Conservation (phyloP, 345 rosid species). For the Gossypioides kirkii region DNA sequence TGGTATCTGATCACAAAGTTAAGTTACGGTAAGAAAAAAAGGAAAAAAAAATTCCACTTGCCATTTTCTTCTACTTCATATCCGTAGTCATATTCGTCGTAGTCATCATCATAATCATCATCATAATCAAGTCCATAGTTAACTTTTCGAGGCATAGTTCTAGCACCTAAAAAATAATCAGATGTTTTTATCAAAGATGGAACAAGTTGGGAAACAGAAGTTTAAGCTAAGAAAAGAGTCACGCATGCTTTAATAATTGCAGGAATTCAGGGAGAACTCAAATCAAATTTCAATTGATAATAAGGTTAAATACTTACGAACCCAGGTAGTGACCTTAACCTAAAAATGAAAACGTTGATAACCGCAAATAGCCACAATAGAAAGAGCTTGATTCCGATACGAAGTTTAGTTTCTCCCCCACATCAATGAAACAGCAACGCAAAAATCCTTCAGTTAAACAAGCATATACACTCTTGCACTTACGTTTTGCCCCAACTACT, state of each 20-base stretch:
- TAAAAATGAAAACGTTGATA: not conserved
- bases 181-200: not conserved
- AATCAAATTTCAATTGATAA: not conserved
- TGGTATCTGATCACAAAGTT: not conserved
- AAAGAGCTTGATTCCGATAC: not conserved
- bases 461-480: not conserved
- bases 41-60: not conserved
- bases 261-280: constrained; percentile 4
- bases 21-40: not conserved
- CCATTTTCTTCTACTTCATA: constrained; percentile 16
- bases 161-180: not conserved
- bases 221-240: not conserved
- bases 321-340: not conserved
- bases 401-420: not conserved
- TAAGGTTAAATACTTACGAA: not conserved
- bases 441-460: not conserved
- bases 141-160: constrained; percentile 23
- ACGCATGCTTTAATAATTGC: not conserved
- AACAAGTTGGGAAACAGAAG: not conserved
- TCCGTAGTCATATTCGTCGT: constrained; percentile 11
- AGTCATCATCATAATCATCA: not conserved
- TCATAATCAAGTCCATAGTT: constrained; percentile 11
- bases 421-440: not conserved
- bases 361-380: not conserved
- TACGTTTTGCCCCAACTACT: not conserved